A percentile compares a stretch with the other conserved stretches of the same genome.
Conservation (phyloP, 2,329 filamentous ascomycete species). For the Cercospora berteroae region DNA sequence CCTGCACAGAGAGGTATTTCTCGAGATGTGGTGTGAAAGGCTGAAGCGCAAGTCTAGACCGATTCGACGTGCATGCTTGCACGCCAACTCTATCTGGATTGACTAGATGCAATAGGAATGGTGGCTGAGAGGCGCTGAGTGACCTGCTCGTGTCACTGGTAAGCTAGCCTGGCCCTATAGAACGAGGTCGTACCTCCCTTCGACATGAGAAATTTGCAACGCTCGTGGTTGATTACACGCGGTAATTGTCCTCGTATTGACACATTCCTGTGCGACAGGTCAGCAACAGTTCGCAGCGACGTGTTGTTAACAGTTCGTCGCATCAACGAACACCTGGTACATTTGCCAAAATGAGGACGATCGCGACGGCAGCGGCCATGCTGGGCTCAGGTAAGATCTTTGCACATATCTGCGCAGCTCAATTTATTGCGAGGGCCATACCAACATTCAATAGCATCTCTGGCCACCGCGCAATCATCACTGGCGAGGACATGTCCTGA, state of each 20-base stretch:
- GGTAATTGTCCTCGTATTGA: not conserved
- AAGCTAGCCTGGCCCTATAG: constrained; percentile 1
- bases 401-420: not conserved
- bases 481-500: constrained; percentile 25
- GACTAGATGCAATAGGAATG: constrained; percentile 10
- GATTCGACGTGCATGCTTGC: not conserved
- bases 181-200: constrained; percentile 7
- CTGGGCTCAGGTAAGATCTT: constrained; percentile 14
- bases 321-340: not conserved
- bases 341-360: constrained; percentile 13
- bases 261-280: not conserved
- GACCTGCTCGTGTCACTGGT: not conserved
- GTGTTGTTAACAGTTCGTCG: not conserved
- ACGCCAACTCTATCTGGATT: constrained; percentile 6
- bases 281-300: not conserved
- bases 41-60: not conserved
- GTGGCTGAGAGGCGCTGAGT: not conserved
- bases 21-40: not conserved
- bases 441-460: not conserved
- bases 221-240: not conserved
- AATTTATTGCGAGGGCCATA: not conserved
- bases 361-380: not conserved
- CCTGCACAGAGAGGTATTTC: not conserved
- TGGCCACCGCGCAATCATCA: constrained; percentile 21
- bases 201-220: not conserved